phyloP scores from a whole-genome alignment of 176 grass and related monocot species.

The Oryza nivara region DNA sequence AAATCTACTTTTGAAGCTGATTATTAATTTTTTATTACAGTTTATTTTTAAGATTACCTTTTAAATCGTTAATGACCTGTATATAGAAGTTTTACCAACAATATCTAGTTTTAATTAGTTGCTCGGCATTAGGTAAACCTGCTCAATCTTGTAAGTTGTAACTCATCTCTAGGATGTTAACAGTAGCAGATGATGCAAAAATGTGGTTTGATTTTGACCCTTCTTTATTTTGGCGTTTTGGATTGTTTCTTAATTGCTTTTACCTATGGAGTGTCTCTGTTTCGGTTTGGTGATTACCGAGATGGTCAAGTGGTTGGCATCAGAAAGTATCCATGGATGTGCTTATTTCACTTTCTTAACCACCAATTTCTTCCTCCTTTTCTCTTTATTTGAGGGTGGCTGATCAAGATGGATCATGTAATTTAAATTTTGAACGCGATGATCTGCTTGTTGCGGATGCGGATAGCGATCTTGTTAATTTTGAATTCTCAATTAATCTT shows the following conservation, averaged over 20 bases:
- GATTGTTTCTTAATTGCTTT: too few relatives aligned
- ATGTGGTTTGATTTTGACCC: background rate
- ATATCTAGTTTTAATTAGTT: too few relatives aligned
- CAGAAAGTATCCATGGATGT: background rate
- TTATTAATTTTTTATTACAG: too few relatives aligned
- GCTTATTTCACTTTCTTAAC: background rate
- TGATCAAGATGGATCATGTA: background rate
- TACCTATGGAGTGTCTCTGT: background rate
- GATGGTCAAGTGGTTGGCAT: background rate
- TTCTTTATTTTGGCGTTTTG: too few relatives aligned
- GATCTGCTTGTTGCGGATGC: background rate
- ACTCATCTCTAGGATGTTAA: background rate
- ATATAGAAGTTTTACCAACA: too few relatives aligned
- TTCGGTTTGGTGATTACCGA: background rate
- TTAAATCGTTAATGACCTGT: too few relatives aligned
- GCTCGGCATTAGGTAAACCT: too few relatives aligned
- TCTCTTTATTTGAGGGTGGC: too few relatives aligned
- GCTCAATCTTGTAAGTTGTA: background rate
- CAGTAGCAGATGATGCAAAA: background rate
- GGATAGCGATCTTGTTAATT: background rate
- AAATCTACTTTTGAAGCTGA: too few relatives aligned
- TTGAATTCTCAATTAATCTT: background rate
- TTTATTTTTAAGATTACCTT: too few relatives aligned
- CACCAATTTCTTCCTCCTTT: too few relatives aligned
- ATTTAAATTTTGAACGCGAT: slow-evolving; percentile 9